Evolutionary conservation across 768 basidiomycete genomes (phyloP).

Genomic region (Lentinula sp.): DNA sequence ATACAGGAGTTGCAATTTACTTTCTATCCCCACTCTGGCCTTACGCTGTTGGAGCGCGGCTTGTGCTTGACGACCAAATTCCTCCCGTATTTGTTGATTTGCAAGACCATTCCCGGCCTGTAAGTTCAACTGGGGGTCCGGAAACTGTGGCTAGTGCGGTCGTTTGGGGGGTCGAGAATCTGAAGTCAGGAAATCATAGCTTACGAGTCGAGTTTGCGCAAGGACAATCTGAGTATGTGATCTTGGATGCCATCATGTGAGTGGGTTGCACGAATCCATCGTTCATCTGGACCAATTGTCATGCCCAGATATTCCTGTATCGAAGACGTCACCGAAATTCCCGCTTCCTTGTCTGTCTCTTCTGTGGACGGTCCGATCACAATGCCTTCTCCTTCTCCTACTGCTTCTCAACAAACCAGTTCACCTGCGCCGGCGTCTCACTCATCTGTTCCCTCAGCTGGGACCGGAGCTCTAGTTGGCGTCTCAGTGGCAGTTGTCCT

Average conservation of each 20-base stretch:
- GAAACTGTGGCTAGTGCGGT: slow-evolving; percentile 3
- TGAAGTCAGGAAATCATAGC: not conserved
- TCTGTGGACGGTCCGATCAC: not conserved
- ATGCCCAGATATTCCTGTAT: not conserved
- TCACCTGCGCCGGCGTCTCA: not conserved
- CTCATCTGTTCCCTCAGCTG: not conserved
- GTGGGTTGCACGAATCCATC: not conserved
- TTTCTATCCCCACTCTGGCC: slow-evolving; percentile 9
- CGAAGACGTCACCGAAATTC: not conserved
- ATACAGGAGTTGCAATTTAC: slow-evolving; percentile 5
- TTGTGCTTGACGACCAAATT: not conserved
- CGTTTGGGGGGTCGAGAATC: not conserved
- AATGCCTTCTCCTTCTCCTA: not conserved
- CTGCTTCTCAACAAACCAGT: not conserved
- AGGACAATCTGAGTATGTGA: not conserved
- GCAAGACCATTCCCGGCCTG: not conserved
- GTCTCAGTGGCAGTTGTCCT: not conserved
- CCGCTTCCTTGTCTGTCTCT: not conserved
- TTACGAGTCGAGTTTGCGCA: slow-evolving; percentile 1
- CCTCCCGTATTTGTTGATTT: slow-evolving; percentile 1
- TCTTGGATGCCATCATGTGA: slow-evolving; percentile 6
- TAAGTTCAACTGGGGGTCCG: not conserved
- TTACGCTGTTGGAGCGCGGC: slow-evolving; percentile 3
- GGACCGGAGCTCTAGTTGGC: not conserved
- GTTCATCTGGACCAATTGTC: not conserved